Evolutionary conservation across 352 stramenopile species (phyloP), one percentile per base, ranked within the genome.

Genomic region (Pythium guiyangense): DNA sequence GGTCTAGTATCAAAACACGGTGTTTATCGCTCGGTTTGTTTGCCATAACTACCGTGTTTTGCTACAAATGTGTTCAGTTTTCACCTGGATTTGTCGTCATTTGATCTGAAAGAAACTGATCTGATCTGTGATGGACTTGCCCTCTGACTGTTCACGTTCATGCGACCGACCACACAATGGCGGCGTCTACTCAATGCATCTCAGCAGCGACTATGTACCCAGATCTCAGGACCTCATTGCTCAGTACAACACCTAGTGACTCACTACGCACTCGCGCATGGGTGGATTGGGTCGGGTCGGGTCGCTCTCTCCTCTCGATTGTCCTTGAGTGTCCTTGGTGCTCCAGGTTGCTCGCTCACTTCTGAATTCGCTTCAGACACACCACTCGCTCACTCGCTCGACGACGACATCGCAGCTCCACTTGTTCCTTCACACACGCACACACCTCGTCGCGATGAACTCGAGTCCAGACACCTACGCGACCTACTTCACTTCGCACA

Each of bases 361-460:
- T 26, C 18, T 9, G 9, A 54, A 54, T 45, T 54, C 4, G 34
- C 49, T 18, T 27, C 42, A 18, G 6, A 10, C 31, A 11, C 47
- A 17, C 47, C 47, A 26, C 15, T 37, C 20, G 26, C 29, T 26
- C 47, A 37, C 14, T 17, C 27, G 12, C 26, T 37, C n/a, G n/a
- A n/a, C 22, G 22, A 9, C 4, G 9, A 37, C 44, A 31, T 18
- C 15, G 22, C 5, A 37, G 2, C 27, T 26, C 25, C 12, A 40
- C 25, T 9, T 15, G 10, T 27, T 18, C 20, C 3, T 47, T 9
- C 12, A 14, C 42, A 25, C 42, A 15, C 42, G 4, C 29, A 44
- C n/a, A n/a, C n/a, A n/a, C n/a, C n/a, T n/a, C n/a, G 35, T 12
- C 47, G 26, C 27, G 42, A 62, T 49, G 48, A 51, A 8, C 20